A percentile compares a stretch with the other conserved stretches of the same genome.
These are phyloP conservation scores for Hypoxylon sp. DNA, from an alignment of 2,329 filamentous ascomycete species.

Conservation along the genomic window DNA sequence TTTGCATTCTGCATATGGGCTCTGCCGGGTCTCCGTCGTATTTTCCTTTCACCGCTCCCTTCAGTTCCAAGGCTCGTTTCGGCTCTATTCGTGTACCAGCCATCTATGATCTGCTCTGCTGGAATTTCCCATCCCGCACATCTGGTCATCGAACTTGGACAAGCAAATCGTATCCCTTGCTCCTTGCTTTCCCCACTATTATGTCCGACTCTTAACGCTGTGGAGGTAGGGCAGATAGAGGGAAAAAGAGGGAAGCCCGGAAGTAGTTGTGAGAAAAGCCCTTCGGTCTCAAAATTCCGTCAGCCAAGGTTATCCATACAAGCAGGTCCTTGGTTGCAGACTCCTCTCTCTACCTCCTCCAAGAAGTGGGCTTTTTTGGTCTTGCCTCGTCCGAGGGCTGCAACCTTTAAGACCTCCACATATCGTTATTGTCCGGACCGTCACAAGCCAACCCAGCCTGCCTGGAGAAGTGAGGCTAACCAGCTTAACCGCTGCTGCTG, in stretches of 20 bases:
- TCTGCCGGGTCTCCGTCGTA: conserved; percentile 40
- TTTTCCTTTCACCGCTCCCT: conserved; percentile 43
- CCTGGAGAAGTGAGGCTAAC: conserved; percentile 50
- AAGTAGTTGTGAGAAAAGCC: conserved; percentile 18
- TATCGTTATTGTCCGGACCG: conserved; percentile 38
- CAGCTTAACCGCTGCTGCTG: conserved; percentile 44
- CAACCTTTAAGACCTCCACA: conserved; percentile 46
- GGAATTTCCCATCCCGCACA: conserved; percentile 25
- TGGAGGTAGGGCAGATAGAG: conserved; percentile 19
- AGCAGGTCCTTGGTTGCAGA: conserved; percentile 37
- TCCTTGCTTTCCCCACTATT: conserved; percentile 39
- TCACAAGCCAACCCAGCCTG: conserved; percentile 42
- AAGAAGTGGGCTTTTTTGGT: conserved; percentile 46
- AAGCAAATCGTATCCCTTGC: conserved; percentile 39
- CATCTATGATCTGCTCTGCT: conserved; percentile 40
- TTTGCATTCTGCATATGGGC: conserved; percentile 38
- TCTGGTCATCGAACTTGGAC: conserved; percentile 25
- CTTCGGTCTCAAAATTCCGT: conserved; percentile 35
- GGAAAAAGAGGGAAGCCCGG: conserved; percentile 19
- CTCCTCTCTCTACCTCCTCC: conserved; percentile 11
- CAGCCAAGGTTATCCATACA: conserved; percentile 40
- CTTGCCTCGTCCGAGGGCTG: conserved; percentile 47
- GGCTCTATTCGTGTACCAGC: conserved; percentile 36
- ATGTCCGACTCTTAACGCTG: conserved; percentile 30
- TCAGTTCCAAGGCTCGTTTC: conserved; percentile 25